Percentiles rank a stretch among this genome's conserved stretches.
Conservation (phyloP, 495 filamentous ascomycete genomes). For the Aspergillus taichungensis region DNA sequence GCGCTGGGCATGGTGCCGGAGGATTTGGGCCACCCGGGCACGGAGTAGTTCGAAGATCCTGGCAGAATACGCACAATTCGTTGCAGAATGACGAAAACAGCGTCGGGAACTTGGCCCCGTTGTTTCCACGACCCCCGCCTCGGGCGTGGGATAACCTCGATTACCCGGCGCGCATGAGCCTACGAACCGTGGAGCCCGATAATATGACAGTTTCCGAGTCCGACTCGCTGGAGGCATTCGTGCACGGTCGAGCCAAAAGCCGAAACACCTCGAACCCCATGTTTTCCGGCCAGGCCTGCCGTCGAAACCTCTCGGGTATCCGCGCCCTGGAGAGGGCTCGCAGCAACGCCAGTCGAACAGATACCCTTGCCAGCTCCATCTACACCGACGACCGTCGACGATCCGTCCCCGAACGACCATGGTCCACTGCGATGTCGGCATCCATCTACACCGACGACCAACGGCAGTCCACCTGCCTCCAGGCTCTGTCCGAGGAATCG, state of each 20-base stretch:
- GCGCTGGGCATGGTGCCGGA: conserved; percentile 42
- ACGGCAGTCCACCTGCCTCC: conserved; percentile 16
- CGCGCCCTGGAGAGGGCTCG: conserved; percentile 30
- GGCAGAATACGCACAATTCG: conserved; percentile 35
- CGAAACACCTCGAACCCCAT: conserved; percentile 38
- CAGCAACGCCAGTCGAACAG: conserved; percentile 31
- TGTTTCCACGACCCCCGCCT: conserved; percentile 34
- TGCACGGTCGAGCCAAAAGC: conserved; percentile 34
- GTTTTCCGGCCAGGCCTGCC: conserved; percentile 32
- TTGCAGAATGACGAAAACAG: conserved; percentile 33
- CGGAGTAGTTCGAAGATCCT: conserved; percentile 37
- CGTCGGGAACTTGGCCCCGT: conserved; percentile 26
- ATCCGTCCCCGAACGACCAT: conserved; percentile 26
- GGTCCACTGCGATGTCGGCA: conserved; percentile 30
- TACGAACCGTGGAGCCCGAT: conserved; percentile 28
- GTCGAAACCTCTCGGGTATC: conserved; percentile 25
- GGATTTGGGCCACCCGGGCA: conserved; percentile 38
- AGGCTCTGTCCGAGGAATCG: conserved; percentile 20
- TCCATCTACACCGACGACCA: conserved; percentile 36
- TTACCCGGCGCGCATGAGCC: conserved; percentile 24
- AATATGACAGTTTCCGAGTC: conserved; percentile 31
- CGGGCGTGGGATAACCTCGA: conserved; percentile 23
- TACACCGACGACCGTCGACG: conserved; percentile 30
- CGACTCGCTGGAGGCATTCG: conserved; percentile 37
- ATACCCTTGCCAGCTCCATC: conserved; percentile 28